Base-by-base conservation (phyloP, 306 rosid species). In the Ormosia emarginata region DNA sequence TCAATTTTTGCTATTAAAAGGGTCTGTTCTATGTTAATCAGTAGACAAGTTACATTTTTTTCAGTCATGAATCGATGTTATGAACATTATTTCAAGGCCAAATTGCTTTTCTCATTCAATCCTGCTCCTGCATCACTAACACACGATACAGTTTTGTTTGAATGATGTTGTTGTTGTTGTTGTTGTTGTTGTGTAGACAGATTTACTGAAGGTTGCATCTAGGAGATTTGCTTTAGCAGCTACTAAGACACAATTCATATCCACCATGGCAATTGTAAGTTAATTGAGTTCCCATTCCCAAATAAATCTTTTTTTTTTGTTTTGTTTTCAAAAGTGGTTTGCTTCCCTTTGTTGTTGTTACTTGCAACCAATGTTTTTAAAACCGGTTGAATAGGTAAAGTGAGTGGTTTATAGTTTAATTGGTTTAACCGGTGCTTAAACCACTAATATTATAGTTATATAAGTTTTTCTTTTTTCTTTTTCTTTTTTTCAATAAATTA, bases 261-360 rank as follows among this genome's bases (percentile, higher is more conserved):
- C 93, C 2, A 80, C 91, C 7, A 90, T 86, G 94, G 89, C 92
- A 15, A 30, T 52, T 59, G 96, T 91, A 67, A 85, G 96, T 80
- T 72, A 30, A 58, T 34, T 61, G 32, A 15, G 49, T 6, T 32
- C 33, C 59, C 8, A 32, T 8, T 18, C n/a, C 59, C 3, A 14
- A 4, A 15, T 46, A 40, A 14, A 11, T 37, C 18, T 74, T 17
- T 56, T 32, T 53, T 8, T n/a, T n/a, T n/a, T n/a, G n/a, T n/a
- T n/a, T n/a, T n/a, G n/a, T n/a, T 33, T 56, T 53, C 58, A 53
- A 61, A 36, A 10, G 15, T 32, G 14, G 39, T 61, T 32, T 32
- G 36, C 14, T 24, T 61, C 14, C 12, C 34, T 43, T 41, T 63
- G 8, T 43, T n/a, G 71, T 13, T 61, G 3, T 33, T 32, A 4